phyloP scores from a whole-genome alignment of 2,329 filamentous ascomycete species.

The Teratosphaeria pseudoeucalypti region DNA sequence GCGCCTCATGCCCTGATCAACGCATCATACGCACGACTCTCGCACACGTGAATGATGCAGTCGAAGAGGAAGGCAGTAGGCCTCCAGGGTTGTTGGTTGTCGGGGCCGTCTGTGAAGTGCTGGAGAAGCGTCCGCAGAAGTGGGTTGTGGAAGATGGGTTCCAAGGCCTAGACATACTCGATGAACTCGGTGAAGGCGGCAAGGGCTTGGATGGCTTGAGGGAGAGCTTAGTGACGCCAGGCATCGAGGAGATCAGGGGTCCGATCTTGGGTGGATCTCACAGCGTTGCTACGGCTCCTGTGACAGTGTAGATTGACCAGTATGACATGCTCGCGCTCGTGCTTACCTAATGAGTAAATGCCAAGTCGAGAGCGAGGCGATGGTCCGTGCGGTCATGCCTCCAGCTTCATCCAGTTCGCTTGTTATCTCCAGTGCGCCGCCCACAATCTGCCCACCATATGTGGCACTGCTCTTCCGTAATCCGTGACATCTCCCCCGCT shows the following conservation, averaged over 20 bases:
- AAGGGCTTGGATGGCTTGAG: conserved; percentile 24
- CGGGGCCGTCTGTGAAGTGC: conserved; percentile 69
- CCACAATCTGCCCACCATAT: too few species aligned
- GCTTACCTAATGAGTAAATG: too few species aligned
- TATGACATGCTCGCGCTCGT: not conserved
- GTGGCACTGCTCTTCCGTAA: too few species aligned
- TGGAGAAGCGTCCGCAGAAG: conserved; percentile 52
- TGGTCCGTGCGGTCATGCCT: too few species aligned
- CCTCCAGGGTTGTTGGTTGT: conserved; percentile 84
- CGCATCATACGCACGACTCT: conserved; percentile 83
- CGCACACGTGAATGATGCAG: conserved; percentile 64
- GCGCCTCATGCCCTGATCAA: conserved; percentile 90
- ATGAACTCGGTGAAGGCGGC: not conserved
- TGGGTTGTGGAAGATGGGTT: conserved; percentile 90
- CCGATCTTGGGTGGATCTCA: not conserved
- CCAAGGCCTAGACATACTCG: conserved; percentile 29
- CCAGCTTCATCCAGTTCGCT: too few species aligned
- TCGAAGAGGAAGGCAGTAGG: conserved; percentile 79
- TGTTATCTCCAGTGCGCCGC: too few species aligned
- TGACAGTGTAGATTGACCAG: not conserved
- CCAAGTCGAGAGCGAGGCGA: too few species aligned
- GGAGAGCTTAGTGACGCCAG: conserved; percentile 12
- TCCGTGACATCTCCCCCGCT: too few species aligned
- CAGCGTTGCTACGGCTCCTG: not conserved
- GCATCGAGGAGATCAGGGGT: not conserved